These are phyloP conservation scores for Populus tomentosa DNA, from an alignment of 441 rosid genomes.

Conservation along the genomic window DNA sequence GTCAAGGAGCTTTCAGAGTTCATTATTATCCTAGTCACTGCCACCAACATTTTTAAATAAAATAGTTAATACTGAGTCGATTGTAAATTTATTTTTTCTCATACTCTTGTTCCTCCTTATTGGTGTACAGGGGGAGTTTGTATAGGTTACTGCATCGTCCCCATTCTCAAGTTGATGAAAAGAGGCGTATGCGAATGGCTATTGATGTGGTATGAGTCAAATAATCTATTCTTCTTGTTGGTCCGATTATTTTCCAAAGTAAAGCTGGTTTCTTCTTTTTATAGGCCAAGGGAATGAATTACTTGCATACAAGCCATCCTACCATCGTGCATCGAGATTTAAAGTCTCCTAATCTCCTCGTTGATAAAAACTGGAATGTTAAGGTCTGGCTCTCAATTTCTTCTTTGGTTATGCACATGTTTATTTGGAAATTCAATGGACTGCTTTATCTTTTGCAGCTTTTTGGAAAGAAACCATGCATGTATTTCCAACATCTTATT, in stretches of 20 bases:
- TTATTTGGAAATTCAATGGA: neutral
- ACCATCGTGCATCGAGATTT: constrained; percentile 95
- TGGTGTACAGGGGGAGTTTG: constrained; percentile 82
- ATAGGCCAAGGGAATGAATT: constrained; percentile 99
- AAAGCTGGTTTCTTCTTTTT: constrained; percentile 9
- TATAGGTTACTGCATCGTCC: constrained; percentile 87
- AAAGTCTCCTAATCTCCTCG: constrained; percentile 97
- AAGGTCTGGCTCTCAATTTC: constrained; percentile 44
- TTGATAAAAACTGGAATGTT: constrained; percentile 95
- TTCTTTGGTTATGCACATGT: neutral
- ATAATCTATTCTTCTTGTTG: constrained; percentile 4
- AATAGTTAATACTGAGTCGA: neutral
- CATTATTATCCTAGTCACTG: neutral
- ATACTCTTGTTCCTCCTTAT: constrained; percentile 7
- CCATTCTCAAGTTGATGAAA: constrained; percentile 68
- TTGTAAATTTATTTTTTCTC: neutral
- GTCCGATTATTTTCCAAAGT: neutral
- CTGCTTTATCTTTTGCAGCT: constrained; percentile 12
- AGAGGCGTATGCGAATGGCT: constrained; percentile 93
- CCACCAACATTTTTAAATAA: neutral
- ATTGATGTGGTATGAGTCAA: constrained; percentile 76
- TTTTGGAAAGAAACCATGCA: neutral
- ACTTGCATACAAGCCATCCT: constrained; percentile 95
- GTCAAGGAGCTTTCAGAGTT: neutral
- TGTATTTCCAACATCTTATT: neutral